Conservation (phyloP, 2,329 filamentous ascomycete genomes). For the Periconia sp. region DNA sequence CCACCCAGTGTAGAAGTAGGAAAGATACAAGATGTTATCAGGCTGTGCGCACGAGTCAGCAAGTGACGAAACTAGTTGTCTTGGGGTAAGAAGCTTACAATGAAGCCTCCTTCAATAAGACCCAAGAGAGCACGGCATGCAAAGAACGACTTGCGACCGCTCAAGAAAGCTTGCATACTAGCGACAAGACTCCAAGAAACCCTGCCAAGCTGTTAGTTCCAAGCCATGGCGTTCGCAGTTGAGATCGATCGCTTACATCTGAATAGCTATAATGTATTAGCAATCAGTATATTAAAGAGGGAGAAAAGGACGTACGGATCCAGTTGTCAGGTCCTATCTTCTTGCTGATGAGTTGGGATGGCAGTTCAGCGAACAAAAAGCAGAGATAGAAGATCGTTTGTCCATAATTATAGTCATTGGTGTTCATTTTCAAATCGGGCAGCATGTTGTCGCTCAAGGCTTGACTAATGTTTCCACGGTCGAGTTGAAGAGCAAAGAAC, state of each 20-base stretch:
- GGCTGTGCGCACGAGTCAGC: constrained; percentile 56
- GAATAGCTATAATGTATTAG: constrained; percentile 14
- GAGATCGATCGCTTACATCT: constrained; percentile 20
- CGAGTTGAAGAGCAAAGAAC: constrained; percentile 61
- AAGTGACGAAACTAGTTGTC: not conserved
- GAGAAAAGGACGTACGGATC: constrained; percentile 39
- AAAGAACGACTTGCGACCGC: constrained; percentile 53
- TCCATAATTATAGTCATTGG: constrained; percentile 48
- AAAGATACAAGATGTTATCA: constrained; percentile 70
- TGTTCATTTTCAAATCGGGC: constrained; percentile 38
- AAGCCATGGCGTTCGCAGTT: too few relatives aligned
- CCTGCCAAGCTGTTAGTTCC: constrained; percentile 16
- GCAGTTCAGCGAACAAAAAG: constrained; percentile 68
- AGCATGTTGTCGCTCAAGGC: constrained; percentile 45
- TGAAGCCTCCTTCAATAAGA: constrained; percentile 59
- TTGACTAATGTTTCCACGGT: constrained; percentile 54
- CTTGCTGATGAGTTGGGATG: constrained; percentile 55
- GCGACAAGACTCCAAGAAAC: constrained; percentile 55
- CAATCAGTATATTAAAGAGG: constrained; percentile 4
- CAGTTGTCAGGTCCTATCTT: constrained; percentile 54
- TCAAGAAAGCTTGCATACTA: constrained; percentile 74
- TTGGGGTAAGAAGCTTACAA: constrained; percentile 34
- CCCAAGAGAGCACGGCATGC: constrained; percentile 52
- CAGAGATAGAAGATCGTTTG: constrained; percentile 74
- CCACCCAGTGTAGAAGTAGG: constrained; percentile 76